Evolutionary conservation across 2,329 filamentous ascomycete genomes (phyloP), one percentile per base, ranked within the genome.

Genomic region (Aspergillus tamarii): DNA sequence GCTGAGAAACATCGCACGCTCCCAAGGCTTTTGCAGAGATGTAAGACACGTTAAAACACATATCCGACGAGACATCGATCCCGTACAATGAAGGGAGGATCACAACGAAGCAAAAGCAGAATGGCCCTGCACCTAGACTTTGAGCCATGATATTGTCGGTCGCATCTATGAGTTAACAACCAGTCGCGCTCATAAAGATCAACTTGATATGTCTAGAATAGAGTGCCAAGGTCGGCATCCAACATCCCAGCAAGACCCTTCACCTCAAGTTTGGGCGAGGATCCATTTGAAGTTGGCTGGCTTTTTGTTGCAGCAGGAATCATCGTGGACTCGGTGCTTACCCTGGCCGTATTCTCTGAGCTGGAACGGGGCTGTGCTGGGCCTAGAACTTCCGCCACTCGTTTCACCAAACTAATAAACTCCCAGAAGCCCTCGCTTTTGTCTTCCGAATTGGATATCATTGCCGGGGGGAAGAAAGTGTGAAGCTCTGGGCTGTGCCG

Each of bases 401-500:
- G 73, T 63, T 74, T 73, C n/a, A 76, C 75, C 60, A 76, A 57
- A 30, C 66, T 63, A 28, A 81, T 66, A 43, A 81, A 77, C 16
- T 75, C 72, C 65, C 73, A 69, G 62, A 81, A 79, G 0, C 78
- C 78, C 19, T 60, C 61, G 28, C 65, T 34, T 53, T 71, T 67
- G 61, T 70, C 59, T 19, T 63, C 54, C 21, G 64, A 21, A 26
- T 56, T 57, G 26, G 67, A 53, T 36, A 67, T 65, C 19, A 63
- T 63, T 26, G 65, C 64, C 34, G 69, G 56, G 4, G 75, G 75
- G 62, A 81, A 81, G 67, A 81, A 80, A 0, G 75, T 76, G 21
- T 71, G 64, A 12, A 77, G 61, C 5, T 66, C 73, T 30, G 71
- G 73, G 28, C 52, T 70, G 72, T 75, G 80, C 8, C 65, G 70